These are phyloP conservation scores for Boletus fagicola DNA, from an alignment of 768 basidiomycete genomes.

Conservation along the genomic window DNA sequence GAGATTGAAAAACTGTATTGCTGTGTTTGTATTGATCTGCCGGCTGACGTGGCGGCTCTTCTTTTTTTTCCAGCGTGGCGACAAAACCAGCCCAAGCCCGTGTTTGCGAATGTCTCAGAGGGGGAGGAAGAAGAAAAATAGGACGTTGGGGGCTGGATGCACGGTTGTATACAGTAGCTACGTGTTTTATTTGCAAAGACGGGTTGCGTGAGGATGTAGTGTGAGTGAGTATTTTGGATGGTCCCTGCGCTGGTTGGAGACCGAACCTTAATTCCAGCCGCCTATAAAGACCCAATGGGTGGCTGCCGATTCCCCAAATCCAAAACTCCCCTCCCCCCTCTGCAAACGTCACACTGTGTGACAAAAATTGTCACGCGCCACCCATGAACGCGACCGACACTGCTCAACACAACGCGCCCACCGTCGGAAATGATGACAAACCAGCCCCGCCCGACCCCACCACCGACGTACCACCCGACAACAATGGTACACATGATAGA, in stretches of 20 bases:
- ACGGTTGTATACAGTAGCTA: slow-evolving; percentile 4
- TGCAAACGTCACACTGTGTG: slow-evolving; percentile 56
- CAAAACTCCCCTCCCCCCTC: slow-evolving; percentile 51
- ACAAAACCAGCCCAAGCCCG: slow-evolving; percentile 80
- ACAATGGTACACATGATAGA: slow-evolving; percentile 42
- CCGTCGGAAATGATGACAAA: slow-evolving; percentile 32
- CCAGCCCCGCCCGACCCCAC: slow-evolving; percentile 16
- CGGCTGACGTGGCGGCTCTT: slow-evolving; percentile 58
- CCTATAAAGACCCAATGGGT: slow-evolving; percentile 83
- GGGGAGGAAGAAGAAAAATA: slow-evolving; percentile 59
- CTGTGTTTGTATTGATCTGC: slow-evolving; percentile 33
- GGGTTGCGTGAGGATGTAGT: slow-evolving; percentile 25
- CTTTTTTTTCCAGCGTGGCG: slow-evolving; percentile 76
- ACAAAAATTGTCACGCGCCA: slow-evolving; percentile 64
- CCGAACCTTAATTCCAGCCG: slow-evolving; percentile 80
- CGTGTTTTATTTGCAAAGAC: slow-evolving; percentile 8
- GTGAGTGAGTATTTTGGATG: slow-evolving; percentile 44
- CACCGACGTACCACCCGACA: slow-evolving; percentile 21
- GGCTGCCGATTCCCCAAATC: slow-evolving; percentile 65
- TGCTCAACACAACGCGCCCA: slow-evolving; percentile 31
- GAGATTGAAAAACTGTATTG: slow-evolving; percentile 33
- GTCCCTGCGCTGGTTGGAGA: slow-evolving; percentile 72
- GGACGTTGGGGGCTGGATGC: slow-evolving; percentile 30
- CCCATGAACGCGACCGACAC: slow-evolving; percentile 57
- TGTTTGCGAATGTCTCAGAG: slow-evolving; percentile 65